These are phyloP conservation scores for Blastobotrys aristatus DNA, from an alignment of 1,139 yeast genomes.

Conservation along the genomic window DNA sequence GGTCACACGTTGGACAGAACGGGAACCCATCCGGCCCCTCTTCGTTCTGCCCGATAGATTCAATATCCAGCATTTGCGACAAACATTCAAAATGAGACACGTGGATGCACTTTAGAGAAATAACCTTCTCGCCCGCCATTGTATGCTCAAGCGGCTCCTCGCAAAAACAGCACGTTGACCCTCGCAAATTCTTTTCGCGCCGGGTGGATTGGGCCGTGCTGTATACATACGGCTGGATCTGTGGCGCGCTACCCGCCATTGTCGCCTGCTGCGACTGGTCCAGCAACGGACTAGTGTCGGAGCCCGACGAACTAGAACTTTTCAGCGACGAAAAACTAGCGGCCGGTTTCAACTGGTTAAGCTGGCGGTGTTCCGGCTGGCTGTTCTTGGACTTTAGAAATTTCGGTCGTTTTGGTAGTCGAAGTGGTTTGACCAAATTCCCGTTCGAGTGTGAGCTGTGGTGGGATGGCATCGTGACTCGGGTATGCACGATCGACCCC, in stretches of 20 bases:
- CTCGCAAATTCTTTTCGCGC: constrained; percentile 21
- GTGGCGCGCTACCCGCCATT: constrained; percentile 13
- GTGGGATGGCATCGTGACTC: constrained; percentile 5
- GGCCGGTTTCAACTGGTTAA: not conserved
- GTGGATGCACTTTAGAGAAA: constrained; percentile 25
- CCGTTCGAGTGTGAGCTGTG: not conserved
- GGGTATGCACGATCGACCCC: constrained; percentile 7
- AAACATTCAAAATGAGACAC: constrained; percentile 28
- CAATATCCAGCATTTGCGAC: constrained; percentile 20
- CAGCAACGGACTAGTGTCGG: constrained; percentile 3
- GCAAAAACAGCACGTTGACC: constrained; percentile 27
- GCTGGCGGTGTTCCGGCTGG: not conserved
- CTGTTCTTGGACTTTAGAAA: constrained; percentile 8
- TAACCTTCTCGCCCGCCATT: constrained; percentile 24
- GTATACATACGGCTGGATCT: constrained; percentile 18
- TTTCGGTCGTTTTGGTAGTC: constrained; percentile 7
- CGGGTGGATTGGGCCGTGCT: constrained; percentile 10
- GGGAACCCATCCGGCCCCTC: constrained; percentile 22
- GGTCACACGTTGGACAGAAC: constrained; percentile 27
- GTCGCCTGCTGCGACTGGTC: not conserved
- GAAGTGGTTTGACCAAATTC: constrained; percentile 8
- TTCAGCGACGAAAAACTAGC: not conserved
- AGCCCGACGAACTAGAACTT: not conserved
- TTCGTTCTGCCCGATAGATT: constrained; percentile 7
- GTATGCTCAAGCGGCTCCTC: constrained; percentile 26